These are phyloP conservation scores for Fusarium udum DNA, from an alignment of 2,329 filamentous ascomycete species.

Conservation along the genomic window DNA sequence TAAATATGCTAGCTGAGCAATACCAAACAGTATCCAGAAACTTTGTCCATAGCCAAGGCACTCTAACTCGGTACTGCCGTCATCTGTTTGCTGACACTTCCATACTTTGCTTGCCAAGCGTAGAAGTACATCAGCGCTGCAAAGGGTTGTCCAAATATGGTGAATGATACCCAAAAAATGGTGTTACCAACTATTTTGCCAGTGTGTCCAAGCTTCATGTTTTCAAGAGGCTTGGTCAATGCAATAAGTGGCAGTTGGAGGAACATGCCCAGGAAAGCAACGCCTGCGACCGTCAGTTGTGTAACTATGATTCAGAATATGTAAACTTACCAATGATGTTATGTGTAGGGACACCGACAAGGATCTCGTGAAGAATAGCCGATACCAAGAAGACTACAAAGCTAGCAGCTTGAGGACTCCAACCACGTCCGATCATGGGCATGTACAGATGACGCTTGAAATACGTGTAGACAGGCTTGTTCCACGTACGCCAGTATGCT, in stretches of 20 bases:
- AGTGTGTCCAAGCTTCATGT: constrained; percentile 73
- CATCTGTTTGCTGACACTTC: constrained; percentile 71
- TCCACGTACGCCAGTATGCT: constrained; percentile 95
- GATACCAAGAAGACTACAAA: constrained; percentile 88
- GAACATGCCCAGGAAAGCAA: constrained; percentile 95
- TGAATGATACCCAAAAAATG: constrained; percentile 97
- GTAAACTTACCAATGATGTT: constrained; percentile 80
- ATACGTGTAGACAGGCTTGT: constrained; percentile 96
- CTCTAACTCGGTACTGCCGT: constrained; percentile 14
- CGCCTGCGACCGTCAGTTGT: constrained; percentile 61
- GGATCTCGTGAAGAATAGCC: constrained; percentile 87
- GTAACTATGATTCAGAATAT: neutral
- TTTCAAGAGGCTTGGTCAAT: constrained; percentile 81
- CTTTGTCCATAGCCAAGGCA: neutral
- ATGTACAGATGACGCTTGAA: constrained; percentile 95
- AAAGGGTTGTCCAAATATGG: constrained; percentile 92
- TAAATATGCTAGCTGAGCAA: constrained; percentile 2
- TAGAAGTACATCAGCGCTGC: constrained; percentile 96
- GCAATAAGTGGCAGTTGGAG: constrained; percentile 89
- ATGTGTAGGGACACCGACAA: constrained; percentile 94
- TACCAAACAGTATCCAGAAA: neutral
- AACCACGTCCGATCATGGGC: constrained; percentile 85
- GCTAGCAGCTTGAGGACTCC: constrained; percentile 75
- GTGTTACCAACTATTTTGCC: constrained; percentile 88
- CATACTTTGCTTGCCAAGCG: constrained; percentile 98